These are phyloP conservation scores for Penicillium rolfsii DNA, from an alignment of 2,329 filamentous ascomycete species.

Conservation along the genomic window DNA sequence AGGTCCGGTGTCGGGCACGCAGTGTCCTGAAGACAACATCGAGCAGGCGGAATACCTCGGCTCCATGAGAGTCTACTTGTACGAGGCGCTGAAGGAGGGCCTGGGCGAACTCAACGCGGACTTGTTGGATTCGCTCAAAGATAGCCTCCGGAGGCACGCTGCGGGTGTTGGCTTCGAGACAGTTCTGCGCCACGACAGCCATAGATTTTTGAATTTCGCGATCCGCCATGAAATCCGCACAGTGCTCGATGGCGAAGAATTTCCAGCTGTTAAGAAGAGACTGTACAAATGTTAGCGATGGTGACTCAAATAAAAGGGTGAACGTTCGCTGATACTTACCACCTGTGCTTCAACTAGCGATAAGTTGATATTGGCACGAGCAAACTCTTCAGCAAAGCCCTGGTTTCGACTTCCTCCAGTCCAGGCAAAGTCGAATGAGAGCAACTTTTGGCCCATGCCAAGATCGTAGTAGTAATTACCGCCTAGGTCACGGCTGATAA, in stretches of 20 bases:
- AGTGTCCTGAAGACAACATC: constrained; percentile 64
- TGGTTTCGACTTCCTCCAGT: constrained; percentile 65
- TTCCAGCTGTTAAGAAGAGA: constrained; percentile 88
- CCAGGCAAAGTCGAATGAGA: constrained; percentile 80
- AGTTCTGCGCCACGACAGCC: constrained; percentile 74
- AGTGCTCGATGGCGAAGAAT: constrained; percentile 80
- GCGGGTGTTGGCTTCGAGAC: constrained; percentile 75
- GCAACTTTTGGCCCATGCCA: constrained; percentile 71
- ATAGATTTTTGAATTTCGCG: constrained; percentile 68
- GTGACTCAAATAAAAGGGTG: constrained; percentile 32
- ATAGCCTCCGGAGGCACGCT: constrained; percentile 74
- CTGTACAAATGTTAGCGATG: constrained; percentile 44
- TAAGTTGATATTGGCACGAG: constrained; percentile 84
- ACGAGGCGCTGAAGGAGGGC: constrained; percentile 80
- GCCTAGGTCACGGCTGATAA: constrained; percentile 70
- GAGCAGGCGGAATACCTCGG: constrained; percentile 59
- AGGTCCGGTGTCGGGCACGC: constrained; percentile 57
- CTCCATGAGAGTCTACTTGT: constrained; percentile 54
- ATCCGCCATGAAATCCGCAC: constrained; percentile 61
- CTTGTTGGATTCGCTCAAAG: constrained; percentile 76
- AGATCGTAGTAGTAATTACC: constrained; percentile 83
- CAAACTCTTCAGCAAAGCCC: constrained; percentile 81
- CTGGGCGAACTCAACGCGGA: constrained; percentile 78
- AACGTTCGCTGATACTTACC: constrained; percentile 52
- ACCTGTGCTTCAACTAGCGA: constrained; percentile 92